phyloP scores from a whole-genome alignment of 2,329 filamentous ascomycete species.

The Sporothrix sp. region DNA sequence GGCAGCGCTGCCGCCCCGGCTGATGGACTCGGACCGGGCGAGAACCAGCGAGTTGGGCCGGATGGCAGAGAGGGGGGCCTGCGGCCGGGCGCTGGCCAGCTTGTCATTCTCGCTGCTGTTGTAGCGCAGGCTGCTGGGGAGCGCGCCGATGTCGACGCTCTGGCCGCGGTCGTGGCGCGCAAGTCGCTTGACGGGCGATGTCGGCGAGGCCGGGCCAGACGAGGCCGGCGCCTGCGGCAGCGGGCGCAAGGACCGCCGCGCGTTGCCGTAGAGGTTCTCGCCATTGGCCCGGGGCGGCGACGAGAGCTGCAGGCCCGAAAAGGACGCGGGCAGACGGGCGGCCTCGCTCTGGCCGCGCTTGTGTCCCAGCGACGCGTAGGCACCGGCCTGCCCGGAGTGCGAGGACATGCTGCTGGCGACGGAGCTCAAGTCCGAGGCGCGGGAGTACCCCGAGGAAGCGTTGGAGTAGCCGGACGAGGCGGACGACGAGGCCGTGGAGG shows the following conservation, averaged over 20 bases:
- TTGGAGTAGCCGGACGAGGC: conserved; percentile 59
- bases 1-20: conserved; percentile 26
- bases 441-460: conserved; percentile 37
- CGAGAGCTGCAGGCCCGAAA: conserved; percentile 29
- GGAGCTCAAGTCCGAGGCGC: conserved; percentile 27
- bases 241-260: conserved; percentile 68
- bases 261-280: conserved; percentile 58
- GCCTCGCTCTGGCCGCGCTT: conserved; percentile 68
- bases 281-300: conserved; percentile 30
- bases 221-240: conserved; percentile 55
- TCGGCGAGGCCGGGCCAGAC: conserved; percentile 23
- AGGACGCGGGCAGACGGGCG: conserved; percentile 40
- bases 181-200: conserved; percentile 21
- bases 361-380: conserved; percentile 46
- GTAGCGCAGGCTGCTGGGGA: conserved; percentile 31
- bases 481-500: conserved; percentile 62
- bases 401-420: conserved; percentile 62
- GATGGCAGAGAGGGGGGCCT: conserved; percentile 32
- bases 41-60: conserved; percentile 55
- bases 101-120: conserved; percentile 10
- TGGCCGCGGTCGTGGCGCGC: conserved; percentile 40
- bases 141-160: conserved; percentile 52
- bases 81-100: conserved; percentile 27
- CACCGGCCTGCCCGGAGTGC: conserved; percentile 58
- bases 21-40: conserved; percentile 46